These are phyloP conservation scores for Abrus pulchellus DNA, from an alignment of 306 rosid species.

Conservation along the genomic window DNA sequence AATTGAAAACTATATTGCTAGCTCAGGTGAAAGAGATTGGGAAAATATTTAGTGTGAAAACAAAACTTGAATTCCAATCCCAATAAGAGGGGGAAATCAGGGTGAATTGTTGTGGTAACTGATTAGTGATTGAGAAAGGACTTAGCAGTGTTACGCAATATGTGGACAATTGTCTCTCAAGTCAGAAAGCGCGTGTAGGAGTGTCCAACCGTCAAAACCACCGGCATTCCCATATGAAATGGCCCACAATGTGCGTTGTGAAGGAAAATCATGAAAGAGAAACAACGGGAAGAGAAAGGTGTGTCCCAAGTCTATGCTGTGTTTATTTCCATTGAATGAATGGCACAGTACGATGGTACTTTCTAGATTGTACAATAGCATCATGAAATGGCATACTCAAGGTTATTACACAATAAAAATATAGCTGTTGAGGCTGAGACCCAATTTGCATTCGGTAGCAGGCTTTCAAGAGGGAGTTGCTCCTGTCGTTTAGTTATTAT, in stretches of 20 bases:
- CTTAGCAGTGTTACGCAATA: not conserved
- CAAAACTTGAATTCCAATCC: not conserved
- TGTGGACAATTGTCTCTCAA: slow-evolving; percentile 18
- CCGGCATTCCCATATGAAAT: not conserved
- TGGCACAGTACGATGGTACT: not conserved
- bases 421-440: slow-evolving; percentile 6
- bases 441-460: not conserved
- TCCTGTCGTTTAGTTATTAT: not conserved
- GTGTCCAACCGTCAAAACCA: slow-evolving; percentile 1
- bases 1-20: not conserved
- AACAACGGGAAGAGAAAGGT: slow-evolving; percentile 5
- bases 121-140: not conserved
- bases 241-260: slow-evolving; percentile 23
- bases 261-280: slow-evolving; percentile 29
- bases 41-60: not conserved
- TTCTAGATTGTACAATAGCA: slow-evolving; percentile 11
- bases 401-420: not conserved
- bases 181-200: slow-evolving; percentile 1
- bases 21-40: not conserved
- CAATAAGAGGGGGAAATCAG: not conserved
- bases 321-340: not conserved
- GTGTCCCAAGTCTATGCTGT: not conserved
- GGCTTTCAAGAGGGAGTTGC: not conserved
- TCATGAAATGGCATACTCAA: no score
- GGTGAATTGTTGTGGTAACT: not conserved